These are phyloP conservation scores for Aureobasidium melanogenum DNA, from an alignment of 2,329 filamentous ascomycete genomes.

Conservation along the genomic window DNA sequence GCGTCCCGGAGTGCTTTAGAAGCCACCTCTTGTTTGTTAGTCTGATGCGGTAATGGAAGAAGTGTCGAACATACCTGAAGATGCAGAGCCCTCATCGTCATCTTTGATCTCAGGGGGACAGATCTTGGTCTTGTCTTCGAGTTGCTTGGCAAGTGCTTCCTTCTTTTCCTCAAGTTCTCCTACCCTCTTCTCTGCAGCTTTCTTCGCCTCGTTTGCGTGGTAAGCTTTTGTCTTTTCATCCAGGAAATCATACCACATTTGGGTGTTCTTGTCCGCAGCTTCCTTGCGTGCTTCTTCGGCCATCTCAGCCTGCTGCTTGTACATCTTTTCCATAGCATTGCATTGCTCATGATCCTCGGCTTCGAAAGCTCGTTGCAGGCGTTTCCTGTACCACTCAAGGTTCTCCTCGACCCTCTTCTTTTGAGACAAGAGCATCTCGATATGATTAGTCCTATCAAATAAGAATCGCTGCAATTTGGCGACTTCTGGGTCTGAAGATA, in stretches of 20 bases:
- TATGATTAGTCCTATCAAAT: not conserved
- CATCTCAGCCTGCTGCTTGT: not conserved
- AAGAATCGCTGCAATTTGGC: not conserved
- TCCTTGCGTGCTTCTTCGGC: not conserved
- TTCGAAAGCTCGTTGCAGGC: not conserved
- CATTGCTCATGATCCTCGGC: not conserved
- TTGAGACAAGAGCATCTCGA: not conserved
- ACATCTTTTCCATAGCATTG: not conserved
- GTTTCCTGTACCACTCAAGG: not conserved
- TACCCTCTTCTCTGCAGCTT: not conserved
- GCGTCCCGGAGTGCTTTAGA: not conserved
- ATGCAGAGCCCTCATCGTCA: not conserved
- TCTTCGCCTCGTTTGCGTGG: not conserved
- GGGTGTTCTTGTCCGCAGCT: not conserved
- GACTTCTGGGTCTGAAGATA: not conserved
- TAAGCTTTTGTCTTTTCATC: not conserved
- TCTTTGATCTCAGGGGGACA: not conserved
- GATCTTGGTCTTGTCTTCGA: not conserved
- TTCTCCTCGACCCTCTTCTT: not conserved
- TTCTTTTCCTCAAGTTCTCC: not conserved
- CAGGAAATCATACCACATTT: not conserved
- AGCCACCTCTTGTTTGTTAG: not conserved
- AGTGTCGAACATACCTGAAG: not conserved
- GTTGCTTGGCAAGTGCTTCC: not conserved
- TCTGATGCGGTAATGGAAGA: not conserved